Evolutionary conservation across 768 basidiomycete species (phyloP).

Genomic region (Russula dissimulans): DNA sequence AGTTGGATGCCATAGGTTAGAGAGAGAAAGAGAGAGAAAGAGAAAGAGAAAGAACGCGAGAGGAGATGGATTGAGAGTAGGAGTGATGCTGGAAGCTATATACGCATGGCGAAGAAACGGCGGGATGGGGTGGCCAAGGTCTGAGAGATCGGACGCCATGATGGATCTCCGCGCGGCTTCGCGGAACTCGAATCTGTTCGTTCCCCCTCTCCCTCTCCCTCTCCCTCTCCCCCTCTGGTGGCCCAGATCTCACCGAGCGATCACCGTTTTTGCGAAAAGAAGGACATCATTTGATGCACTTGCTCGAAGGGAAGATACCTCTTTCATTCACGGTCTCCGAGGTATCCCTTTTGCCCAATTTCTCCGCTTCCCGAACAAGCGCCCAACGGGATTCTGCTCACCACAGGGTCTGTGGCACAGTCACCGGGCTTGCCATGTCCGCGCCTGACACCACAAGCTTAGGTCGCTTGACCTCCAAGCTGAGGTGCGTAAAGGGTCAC

Average conservation of each 20-base stretch:
- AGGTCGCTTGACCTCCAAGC: conserved; percentile 2
- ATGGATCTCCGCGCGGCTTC: conserved; percentile 19
- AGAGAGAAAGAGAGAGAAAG: background rate
- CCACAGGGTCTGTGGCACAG: conserved; percentile 15
- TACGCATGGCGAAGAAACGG: conserved; percentile 18
- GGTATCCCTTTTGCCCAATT: conserved; percentile 11
- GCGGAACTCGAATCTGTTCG: conserved; percentile 7
- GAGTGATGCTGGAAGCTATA: conserved; percentile 18
- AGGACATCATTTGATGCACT: conserved; percentile 6
- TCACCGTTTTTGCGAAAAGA: conserved; percentile 15
- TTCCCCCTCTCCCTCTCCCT: background rate
- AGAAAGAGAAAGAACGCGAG: conserved; percentile 8
- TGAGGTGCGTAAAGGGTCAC: background rate
- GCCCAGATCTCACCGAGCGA: conserved; percentile 11
- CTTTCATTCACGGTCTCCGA: conserved; percentile 5
- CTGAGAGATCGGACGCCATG: conserved; percentile 19
- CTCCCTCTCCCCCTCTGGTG: background rate
- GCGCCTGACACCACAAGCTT: conserved; percentile 12
- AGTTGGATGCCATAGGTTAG: conserved; percentile 12
- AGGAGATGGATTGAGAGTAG: conserved; percentile 11
- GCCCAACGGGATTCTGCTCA: conserved; percentile 12
- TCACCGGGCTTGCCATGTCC: conserved; percentile 11
- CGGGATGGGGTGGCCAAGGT: conserved; percentile 15
- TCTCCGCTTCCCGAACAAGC: background rate
- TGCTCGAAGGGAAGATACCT: conserved; percentile 15